Evolutionary conservation across 257 asterid species (phyloP), one percentile per base, ranked within the genome.

Genomic region (Solanum lignicaule): DNA sequence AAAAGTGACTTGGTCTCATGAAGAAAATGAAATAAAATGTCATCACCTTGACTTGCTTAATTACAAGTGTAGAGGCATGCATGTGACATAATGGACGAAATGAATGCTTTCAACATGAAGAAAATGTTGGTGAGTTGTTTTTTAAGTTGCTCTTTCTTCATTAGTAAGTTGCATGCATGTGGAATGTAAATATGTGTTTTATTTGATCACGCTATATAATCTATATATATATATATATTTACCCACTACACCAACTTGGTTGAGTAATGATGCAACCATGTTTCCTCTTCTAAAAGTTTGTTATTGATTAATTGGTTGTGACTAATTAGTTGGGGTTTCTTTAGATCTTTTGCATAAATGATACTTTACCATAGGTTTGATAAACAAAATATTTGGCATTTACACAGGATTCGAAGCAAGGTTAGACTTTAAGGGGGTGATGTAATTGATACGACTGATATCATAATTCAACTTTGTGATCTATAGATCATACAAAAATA

Each of bases 341-440:
- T 29, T 2, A 8, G 23, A 79, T 79, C 16, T 81, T 27, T 74
- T 35, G 13, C 15, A 6, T 39, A 2, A 1, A 31, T 69, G 5
- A 21, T 20, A 21, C 31, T 74, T 33, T 38, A 76, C 23, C 12
- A 39, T 14, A 23, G 33, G 55, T 23, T 36, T 75, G 79, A 72
- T 32, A 20, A 0, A 74, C 1, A 4, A 35, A 73, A 20, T 33
- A 33, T 9, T 33, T 23, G 8, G 9, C 2, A 0, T 20, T 20
- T 39, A 20, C 1, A 0, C 0, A 10, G 0, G 5, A 0, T 35
- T 21, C 0, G 2, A 3, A 5, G 1, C 12, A 33, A 9, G 16
- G 14, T 20, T 20, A 3, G 0, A 73, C 1, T 33, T 3, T 9
- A 33, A 73, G 0, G 0, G 0, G 9, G 16, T 9, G 5, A 21